Conservation (phyloP, 306 rosid genomes). For the Ziziphus jujuba region DNA sequence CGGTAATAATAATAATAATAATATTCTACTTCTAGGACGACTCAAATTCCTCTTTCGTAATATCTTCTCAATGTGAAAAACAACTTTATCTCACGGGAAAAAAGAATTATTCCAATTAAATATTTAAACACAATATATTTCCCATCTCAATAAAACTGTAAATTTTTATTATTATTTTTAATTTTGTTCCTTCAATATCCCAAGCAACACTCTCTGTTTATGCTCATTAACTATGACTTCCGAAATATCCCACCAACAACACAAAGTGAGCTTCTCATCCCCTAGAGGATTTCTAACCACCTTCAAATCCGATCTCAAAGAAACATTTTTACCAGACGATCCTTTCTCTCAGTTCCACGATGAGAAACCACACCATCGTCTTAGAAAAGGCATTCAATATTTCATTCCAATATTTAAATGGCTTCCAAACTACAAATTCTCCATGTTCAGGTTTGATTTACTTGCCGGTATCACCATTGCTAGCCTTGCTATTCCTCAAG, state of each 20-base stretch:
- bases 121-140: no score
- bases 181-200: no score
- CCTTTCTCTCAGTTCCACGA: constrained; percentile 51
- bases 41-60: no score
- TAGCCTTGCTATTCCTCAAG: constrained; percentile 94
- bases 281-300: constrained; percentile 31
- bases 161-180: no score
- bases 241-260: constrained; percentile 3
- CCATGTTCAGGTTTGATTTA: constrained; percentile 42
- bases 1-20: no score
- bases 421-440: constrained; percentile 53
- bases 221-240: no score
- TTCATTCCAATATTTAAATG: constrained; percentile 68
- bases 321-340: constrained; percentile 65
- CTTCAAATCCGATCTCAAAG: constrained; percentile 50
- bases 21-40: no score
- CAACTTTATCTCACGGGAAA: no score
- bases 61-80: no score
- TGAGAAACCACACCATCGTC: constrained; percentile 1
- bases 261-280: constrained; percentile 43
- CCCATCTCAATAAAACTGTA: no score
- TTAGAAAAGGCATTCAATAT: constrained; percentile 43
- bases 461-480: constrained; percentile 80
- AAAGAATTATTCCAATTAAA: no score
- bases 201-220: no score